Evolutionary conservation across 2,329 filamentous ascomycete species (phyloP), one percentile per base, ranked within the genome.

Genomic region (Dryadomyces sulphureus): DNA sequence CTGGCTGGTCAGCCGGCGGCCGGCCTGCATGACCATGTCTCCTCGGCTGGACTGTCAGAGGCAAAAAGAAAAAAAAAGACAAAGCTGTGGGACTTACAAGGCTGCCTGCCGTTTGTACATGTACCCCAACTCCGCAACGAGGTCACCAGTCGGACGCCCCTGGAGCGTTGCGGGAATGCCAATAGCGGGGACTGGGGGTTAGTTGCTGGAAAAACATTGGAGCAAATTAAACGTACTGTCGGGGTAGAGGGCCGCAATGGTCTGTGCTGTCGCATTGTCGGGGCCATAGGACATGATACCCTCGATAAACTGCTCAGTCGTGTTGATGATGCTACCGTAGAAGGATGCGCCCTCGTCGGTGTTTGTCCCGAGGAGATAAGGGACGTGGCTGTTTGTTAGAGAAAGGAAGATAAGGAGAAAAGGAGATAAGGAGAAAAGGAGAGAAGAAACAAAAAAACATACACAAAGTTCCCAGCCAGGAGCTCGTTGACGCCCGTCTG

Each of bases 101-200:
- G 65, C 62, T 5, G 61, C 60, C 11, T 58, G 63, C 7, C 68
- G 44, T 24, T 46, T 46, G 27, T 27, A 46, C 21, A 41, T 27
- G 3, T 3, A n/a, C 0, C 44, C 44, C 17, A 27, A 2, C n/a
- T 17, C 22, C 20, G 25, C 19, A 6, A 8, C 7, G 16, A 17
- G 34, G 16, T 36, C 22, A 21, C n/a, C 38, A 7, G 38, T 12
- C 8, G 38, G 38, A 14, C 82, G 79, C 56, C 87, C 88, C 54
- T 93, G 87, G 36, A 95, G 73, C 19, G 90, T 89, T 56, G 95
- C 84, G 61, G 93, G 87, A 47, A 94, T 79, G 17, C 89, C 89
- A 45, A 89, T 88, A 5, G 81, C 76, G 57, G 84, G 81, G 53
- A 81, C 85, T 47, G 77, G 79, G 48, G 35, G 35, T 20, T 34